Percentiles rank a stretch among this genome's conserved stretches.
Evolutionary conservation across 176 grass and related monocot species (phyloP).

Genomic region (Carex scoparia): DNA sequence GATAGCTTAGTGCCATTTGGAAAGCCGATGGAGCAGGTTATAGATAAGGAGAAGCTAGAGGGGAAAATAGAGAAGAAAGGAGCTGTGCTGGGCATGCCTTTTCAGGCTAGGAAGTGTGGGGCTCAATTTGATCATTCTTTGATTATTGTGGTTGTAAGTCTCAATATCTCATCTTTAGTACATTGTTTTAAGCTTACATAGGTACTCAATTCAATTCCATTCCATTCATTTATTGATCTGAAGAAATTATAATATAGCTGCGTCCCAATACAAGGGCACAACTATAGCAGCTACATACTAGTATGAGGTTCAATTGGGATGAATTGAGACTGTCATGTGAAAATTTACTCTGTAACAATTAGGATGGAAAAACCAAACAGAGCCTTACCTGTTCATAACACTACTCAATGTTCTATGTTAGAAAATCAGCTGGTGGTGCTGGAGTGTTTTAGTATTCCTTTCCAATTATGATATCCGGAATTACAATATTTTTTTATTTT

Average conservation of each 20-base stretch:
- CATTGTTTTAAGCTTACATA: background rate
- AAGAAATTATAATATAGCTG: background rate
- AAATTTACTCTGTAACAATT: background rate
- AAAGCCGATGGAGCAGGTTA: conserved; percentile 13
- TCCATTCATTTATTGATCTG: background rate
- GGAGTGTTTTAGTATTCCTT: background rate
- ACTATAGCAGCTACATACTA: background rate
- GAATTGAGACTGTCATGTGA: background rate
- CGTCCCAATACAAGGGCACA: background rate
- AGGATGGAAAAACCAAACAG: background rate
- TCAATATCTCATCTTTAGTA: background rate
- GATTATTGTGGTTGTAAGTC: conserved; percentile 64
- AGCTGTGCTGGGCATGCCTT: conserved; percentile 14
- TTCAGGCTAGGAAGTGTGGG: conserved; percentile 16
- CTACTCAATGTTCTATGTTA: background rate
- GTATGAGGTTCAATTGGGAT: background rate
- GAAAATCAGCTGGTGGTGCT: background rate
- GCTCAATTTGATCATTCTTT: conserved; percentile 56
- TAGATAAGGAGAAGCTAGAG: conserved; percentile 26
- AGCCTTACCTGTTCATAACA: background rate
- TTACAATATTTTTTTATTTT: background rate
- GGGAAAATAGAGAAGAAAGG: conserved; percentile 44
- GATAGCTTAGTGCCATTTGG: conserved; percentile 14
- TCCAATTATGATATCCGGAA: background rate
- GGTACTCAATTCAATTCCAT: background rate